Percentiles rank a stretch among this genome's conserved stretches.
phyloP scores from a whole-genome alignment of 2,329 filamentous ascomycete species.

The Aureobasidium sp. region DNA sequence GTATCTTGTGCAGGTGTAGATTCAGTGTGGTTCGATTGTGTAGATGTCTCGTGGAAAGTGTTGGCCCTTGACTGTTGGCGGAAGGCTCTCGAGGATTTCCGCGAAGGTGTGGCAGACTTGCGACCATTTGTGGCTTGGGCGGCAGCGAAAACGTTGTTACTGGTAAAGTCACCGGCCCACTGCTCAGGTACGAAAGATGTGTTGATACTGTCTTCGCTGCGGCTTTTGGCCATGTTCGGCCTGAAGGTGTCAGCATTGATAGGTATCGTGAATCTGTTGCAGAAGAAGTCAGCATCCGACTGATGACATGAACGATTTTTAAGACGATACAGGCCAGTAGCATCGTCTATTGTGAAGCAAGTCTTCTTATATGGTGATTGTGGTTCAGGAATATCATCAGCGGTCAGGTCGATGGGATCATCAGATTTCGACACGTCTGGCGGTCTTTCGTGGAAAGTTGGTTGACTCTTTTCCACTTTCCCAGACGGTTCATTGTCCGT shows the following conservation, averaged over 20 bases:
- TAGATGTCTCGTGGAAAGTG: background rate
- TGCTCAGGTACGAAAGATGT: constrained; percentile 40
- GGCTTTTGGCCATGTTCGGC: constrained; percentile 31
- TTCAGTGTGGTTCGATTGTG: background rate
- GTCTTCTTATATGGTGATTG: background rate
- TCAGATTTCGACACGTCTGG: background rate
- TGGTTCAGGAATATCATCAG: background rate
- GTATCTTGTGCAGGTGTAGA: background rate
- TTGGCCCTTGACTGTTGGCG: background rate
- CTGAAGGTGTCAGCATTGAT: constrained; percentile 17
- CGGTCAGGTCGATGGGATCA: background rate
- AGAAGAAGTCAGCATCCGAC: constrained; percentile 8
- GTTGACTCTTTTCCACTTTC: background rate
- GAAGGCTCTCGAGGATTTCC: constrained; percentile 9
- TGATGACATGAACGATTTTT: background rate
- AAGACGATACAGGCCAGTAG: constrained; percentile 2
- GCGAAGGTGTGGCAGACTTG: constrained; percentile 14
- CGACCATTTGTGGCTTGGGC: constrained; percentile 20
- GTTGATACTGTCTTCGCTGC: constrained; percentile 42
- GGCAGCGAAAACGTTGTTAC: constrained; percentile 30
- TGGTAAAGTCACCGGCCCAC: constrained; percentile 38
- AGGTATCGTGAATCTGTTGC: constrained; percentile 24
- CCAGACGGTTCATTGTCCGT: background rate
- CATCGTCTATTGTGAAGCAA: constrained; percentile 6
- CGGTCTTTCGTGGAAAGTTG: background rate